phyloP scores from a whole-genome alignment of 2,329 filamentous ascomycete species.

The Colletotrichum sp. region DNA sequence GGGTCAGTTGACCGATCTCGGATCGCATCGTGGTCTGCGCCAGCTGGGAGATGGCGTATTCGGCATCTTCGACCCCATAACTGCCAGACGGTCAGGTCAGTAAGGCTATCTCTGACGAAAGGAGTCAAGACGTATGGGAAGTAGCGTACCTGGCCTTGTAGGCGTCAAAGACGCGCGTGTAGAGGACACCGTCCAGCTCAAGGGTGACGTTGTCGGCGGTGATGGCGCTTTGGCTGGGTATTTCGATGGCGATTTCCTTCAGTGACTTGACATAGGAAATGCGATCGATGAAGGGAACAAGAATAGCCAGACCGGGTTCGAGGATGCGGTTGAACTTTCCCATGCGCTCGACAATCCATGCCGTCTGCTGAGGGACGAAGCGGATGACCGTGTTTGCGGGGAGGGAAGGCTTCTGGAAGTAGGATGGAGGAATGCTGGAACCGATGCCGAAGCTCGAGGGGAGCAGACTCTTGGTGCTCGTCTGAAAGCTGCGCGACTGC shows the following conservation, averaged over 20 bases:
- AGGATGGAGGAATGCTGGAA: slow-evolving; percentile 65
- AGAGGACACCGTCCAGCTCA: slow-evolving; percentile 93
- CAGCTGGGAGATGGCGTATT: slow-evolving; percentile 97
- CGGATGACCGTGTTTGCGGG: slow-evolving; percentile 94
- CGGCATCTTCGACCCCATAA: slow-evolving; percentile 97
- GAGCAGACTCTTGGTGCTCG: slow-evolving; percentile 7
- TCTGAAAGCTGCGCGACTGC: slow-evolving; percentile 20
- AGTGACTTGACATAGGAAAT: slow-evolving; percentile 98
- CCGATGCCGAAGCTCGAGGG: slow-evolving; percentile 31
- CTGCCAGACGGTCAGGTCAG: slow-evolving; percentile 48
- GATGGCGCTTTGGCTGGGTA: slow-evolving; percentile 96
- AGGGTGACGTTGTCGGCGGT: slow-evolving; percentile 98
- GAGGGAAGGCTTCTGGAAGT: slow-evolving; percentile 76
- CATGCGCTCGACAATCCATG: slow-evolving; percentile 99
- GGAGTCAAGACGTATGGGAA: neutral
- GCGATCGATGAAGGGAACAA: slow-evolving; percentile 90
- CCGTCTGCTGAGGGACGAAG: slow-evolving; percentile 99
- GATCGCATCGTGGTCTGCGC: slow-evolving; percentile 99
- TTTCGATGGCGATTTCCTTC: slow-evolving; percentile 96
- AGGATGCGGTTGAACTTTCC: slow-evolving; percentile 95
- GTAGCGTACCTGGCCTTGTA: slow-evolving; percentile 85
- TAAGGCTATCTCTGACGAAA: too few species aligned
- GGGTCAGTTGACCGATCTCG: slow-evolving; percentile 93
- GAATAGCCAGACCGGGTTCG: slow-evolving; percentile 85
- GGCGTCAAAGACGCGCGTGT: slow-evolving; percentile 95